Percentiles rank a stretch among this genome's conserved stretches.
Evolutionary conservation across 2,329 filamentous ascomycete genomes (phyloP).

Genomic region (Ophiostoma ips): DNA sequence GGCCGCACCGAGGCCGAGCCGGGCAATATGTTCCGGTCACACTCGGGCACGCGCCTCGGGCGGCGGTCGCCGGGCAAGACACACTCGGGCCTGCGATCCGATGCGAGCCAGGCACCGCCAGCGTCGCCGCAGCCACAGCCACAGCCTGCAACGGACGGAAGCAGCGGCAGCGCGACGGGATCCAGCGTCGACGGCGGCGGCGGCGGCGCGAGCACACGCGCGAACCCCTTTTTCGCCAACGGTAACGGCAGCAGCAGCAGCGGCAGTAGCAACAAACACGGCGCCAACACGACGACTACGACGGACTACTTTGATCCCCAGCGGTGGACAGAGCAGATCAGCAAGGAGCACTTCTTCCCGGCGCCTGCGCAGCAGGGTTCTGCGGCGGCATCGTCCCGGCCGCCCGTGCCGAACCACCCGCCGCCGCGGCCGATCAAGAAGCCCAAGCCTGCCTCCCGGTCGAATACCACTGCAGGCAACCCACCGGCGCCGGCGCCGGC

Average conservation of each 20-base stretch:
- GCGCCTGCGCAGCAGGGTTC: slow-evolving; percentile 18
- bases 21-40: slow-evolving; percentile 22
- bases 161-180: slow-evolving; percentile 6
- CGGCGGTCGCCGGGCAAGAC: slow-evolving; percentile 23
- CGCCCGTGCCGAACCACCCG: slow-evolving; percentile 27
- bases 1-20: slow-evolving; percentile 24
- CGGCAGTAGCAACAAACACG: not conserved
- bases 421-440: slow-evolving; percentile 35
- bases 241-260: no score
- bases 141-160: slow-evolving; percentile 8
- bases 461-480: not conserved
- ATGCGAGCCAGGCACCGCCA: not conserved
- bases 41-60: slow-evolving; percentile 26
- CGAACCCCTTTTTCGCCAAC: not conserved
- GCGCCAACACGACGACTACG: slow-evolving; percentile 14
- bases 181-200: not conserved
- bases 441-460: slow-evolving; percentile 40
- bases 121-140: slow-evolving; percentile 12
- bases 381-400: slow-evolving; percentile 29
- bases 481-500: no score
- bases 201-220: not conserved
- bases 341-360: slow-evolving; percentile 39
- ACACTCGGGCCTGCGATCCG: not conserved
- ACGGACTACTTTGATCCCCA: slow-evolving; percentile 32
- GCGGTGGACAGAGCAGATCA: slow-evolving; percentile 41